A percentile compares a stretch with the other conserved stretches of the same genome.
These are phyloP conservation scores for Aspergillus olivimuriae DNA, from an alignment of 495 filamentous ascomycete genomes.

Conservation along the genomic window DNA sequence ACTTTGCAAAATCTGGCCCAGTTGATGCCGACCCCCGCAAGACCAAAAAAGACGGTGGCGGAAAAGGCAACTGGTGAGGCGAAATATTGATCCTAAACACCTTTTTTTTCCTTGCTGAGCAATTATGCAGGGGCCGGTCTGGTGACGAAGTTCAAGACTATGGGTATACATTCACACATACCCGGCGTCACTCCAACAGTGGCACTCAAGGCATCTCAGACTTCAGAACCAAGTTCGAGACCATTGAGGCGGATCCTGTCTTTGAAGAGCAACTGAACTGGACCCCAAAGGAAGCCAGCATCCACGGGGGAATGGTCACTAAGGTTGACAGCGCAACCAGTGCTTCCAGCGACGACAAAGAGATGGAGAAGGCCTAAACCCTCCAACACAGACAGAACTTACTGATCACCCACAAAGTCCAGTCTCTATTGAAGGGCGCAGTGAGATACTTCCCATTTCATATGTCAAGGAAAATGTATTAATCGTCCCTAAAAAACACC, in stretches of 20 bases:
- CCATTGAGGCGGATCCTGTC: slow-evolving; percentile 74
- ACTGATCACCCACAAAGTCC: too few species aligned
- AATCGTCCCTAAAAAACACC: too few species aligned
- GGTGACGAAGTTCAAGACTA: slow-evolving; percentile 81
- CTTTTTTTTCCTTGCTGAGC: slow-evolving; percentile 6
- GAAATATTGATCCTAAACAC: too few species aligned
- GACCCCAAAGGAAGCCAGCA: slow-evolving; percentile 28
- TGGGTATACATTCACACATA: slow-evolving; percentile 72
- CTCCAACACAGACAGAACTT: too few species aligned
- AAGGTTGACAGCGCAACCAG: slow-evolving; percentile 25
- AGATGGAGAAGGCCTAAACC: neutral
- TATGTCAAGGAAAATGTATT: too few species aligned
- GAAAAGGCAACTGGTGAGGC: slow-evolving; percentile 97
- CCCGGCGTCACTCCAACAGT: slow-evolving; percentile 89
- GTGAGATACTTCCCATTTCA: too few species aligned
- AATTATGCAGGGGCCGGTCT: slow-evolving; percentile 59
- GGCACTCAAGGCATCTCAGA: slow-evolving; percentile 60
- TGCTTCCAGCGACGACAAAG: slow-evolving; percentile 2
- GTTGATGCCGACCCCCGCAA: slow-evolving; percentile 79
- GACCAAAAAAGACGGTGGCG: slow-evolving; percentile 92
- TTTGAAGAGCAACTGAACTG: slow-evolving; percentile 82
- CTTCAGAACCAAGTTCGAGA: slow-evolving; percentile 86
- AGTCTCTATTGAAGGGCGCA: too few species aligned
- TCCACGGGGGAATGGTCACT: slow-evolving; percentile 7
- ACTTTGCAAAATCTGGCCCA: slow-evolving; percentile 84